Base-by-base conservation (phyloP, 148 eudicot species). In the Rhododendron molle region DNA sequence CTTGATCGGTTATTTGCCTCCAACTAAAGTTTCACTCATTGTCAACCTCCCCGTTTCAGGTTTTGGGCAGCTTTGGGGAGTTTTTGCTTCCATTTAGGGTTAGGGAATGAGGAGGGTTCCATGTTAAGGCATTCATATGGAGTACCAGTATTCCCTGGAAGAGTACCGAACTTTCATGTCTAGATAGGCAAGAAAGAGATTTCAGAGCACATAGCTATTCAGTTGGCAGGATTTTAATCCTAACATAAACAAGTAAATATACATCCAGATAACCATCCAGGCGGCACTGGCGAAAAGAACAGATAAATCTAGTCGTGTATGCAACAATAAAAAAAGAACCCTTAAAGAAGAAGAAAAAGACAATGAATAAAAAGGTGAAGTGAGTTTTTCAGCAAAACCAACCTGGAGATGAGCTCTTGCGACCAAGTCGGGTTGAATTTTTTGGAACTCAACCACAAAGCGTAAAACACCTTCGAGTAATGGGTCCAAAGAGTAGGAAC, bases 331-430 rank as follows among this genome's bases (percentile, higher is more conserved):
- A 50, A 71, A 71, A 49, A 20, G n/a, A 15, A 60, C 74, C 44
- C n/a, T 49, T 52, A 26, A 67, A 67, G 81, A 73, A 14, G 56
- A 7, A 83, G 60, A 74, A 78, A 84, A 5, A 30, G 28, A 50
- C n/a, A 52, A 46, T 30, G 21, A 49, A 62, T 32, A 26, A 30
- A 58, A 50, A 34, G 77, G 56, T 36, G 36, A 76, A 14, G 60
- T 23, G 32, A 76, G 60, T 85, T 71, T 16, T 54, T 77, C 21
- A 82, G 81, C 56, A 81, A 58, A 58, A 90, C 85, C 83, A 83
- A 94, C 99, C 95, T 95, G 99, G 87, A 97, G 92, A 91, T 89
- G 89, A 88, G 95, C 94, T 93, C 99, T 94, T 87, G 98, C 98
- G 83, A 97, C 95, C 90, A 97, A 92, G 91, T 95, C 99, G 71